These are phyloP conservation scores for Sugiyamaella marilandica DNA, from an alignment of 805 yeast species.

Conservation along the genomic window DNA sequence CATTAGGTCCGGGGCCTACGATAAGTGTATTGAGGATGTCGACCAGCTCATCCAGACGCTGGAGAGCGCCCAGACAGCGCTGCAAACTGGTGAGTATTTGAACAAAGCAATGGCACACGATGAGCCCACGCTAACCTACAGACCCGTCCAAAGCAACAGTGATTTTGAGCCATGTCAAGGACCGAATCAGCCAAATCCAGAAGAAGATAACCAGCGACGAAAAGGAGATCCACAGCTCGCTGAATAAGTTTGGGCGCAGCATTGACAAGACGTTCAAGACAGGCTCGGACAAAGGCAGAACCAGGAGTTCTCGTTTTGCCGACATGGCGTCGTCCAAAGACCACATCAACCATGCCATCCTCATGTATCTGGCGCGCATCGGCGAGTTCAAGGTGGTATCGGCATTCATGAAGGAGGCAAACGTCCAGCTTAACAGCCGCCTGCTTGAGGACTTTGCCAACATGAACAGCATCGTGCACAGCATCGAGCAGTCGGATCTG, in stretches of 20 bases:
- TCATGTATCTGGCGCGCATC: constrained; percentile 44
- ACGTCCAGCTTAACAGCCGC: constrained; percentile 30
- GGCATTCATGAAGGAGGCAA: constrained; percentile 29
- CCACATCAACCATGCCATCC: constrained; percentile 39
- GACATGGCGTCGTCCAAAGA: constrained; percentile 14
- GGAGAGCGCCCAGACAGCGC: constrained; percentile 23
- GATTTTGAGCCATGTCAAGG: constrained; percentile 16
- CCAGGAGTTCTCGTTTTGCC: constrained; percentile 18
- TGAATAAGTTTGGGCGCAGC: constrained; percentile 30
- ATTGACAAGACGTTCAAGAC: constrained; percentile 26
- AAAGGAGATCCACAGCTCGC: constrained; percentile 26
- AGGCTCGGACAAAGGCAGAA: constrained; percentile 5
- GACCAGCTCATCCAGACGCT: constrained; percentile 27
- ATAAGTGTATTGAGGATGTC: constrained; percentile 29
- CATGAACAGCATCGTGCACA: constrained; percentile 41
- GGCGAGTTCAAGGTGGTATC: constrained; percentile 41
- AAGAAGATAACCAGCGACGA: constrained; percentile 24
- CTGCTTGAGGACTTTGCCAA: constrained; percentile 37
- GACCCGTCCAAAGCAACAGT: not conserved
- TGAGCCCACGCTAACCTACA: not conserved
- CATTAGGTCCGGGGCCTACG: constrained; percentile 30
- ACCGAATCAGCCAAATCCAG: constrained; percentile 11
- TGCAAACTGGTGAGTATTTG: constrained; percentile 19
- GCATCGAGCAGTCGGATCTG: constrained; percentile 36
- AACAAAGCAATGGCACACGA: not conserved